Evolutionary conservation across 2,329 filamentous ascomycete genomes (phyloP).

Genomic region (Aaosphaeria arxii): DNA sequence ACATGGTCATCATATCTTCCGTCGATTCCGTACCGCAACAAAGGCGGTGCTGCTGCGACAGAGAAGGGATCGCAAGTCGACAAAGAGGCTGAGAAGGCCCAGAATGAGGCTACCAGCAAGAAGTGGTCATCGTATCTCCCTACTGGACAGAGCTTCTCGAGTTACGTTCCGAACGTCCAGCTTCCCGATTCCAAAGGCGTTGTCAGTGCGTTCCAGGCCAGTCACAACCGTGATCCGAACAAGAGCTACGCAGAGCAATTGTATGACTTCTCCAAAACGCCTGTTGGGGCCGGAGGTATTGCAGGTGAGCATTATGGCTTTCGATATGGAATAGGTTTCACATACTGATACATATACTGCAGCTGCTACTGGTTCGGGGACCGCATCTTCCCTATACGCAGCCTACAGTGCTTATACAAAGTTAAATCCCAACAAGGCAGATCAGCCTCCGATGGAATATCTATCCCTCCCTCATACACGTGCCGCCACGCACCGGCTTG

Average conservation of each 20-base stretch:
- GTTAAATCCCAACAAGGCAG: constrained; percentile 24
- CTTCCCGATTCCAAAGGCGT: constrained; percentile 38
- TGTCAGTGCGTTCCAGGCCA: constrained; percentile 44
- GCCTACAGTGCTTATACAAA: constrained; percentile 48
- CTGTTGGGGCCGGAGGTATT: constrained; percentile 47
- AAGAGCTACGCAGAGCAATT: constrained; percentile 51
- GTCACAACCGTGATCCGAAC: constrained; percentile 44
- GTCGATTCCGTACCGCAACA: constrained; percentile 35
- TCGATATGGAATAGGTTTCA: not conserved
- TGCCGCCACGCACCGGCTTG: constrained; percentile 39
- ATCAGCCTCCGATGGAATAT: constrained; percentile 45
- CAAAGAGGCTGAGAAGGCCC: constrained; percentile 25
- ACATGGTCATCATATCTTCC: constrained; percentile 40
- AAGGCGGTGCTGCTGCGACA: constrained; percentile 10
- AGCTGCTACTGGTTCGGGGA: constrained; percentile 47
- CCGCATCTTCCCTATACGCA: constrained; percentile 47
- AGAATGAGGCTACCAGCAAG: constrained; percentile 34
- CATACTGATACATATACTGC: not conserved
- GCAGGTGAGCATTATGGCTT: constrained; percentile 29
- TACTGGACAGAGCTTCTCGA: constrained; percentile 47
- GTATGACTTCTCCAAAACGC: constrained; percentile 50
- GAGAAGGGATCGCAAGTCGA: constrained; percentile 19
- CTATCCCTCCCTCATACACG: constrained; percentile 47
- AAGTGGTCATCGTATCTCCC: constrained; percentile 49
- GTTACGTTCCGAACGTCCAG: constrained; percentile 43